Evolutionary conservation across 2,329 filamentous ascomycete species (phyloP).

Genomic region (Diaporthe sp.): DNA sequence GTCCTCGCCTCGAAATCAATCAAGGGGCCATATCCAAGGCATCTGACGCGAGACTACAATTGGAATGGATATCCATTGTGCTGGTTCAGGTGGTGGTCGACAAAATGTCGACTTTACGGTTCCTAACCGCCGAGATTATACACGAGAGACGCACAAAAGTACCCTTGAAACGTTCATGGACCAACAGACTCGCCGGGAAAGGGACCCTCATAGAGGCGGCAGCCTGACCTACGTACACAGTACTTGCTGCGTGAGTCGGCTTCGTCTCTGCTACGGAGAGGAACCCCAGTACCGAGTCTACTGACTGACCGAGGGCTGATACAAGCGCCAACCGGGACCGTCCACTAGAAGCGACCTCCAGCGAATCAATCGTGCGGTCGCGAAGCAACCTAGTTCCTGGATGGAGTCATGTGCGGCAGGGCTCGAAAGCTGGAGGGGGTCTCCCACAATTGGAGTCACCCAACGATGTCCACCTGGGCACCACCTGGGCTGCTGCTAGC

Average conservation of each 20-base stretch:
- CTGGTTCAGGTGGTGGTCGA: background rate
- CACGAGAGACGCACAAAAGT: background rate
- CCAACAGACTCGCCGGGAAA: background rate
- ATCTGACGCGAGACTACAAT: background rate
- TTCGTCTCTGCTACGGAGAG: background rate
- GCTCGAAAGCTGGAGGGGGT: conserved; percentile 19
- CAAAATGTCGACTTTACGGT: background rate
- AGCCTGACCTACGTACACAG: background rate
- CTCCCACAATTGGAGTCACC: conserved; percentile 21
- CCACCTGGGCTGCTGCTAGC: background rate
- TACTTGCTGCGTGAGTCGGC: background rate
- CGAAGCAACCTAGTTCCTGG: background rate
- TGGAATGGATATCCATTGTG: background rate
- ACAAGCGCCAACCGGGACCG: conserved; percentile 6
- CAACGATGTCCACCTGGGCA: background rate
- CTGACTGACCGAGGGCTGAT: background rate
- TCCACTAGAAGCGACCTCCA: background rate
- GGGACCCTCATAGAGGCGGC: background rate
- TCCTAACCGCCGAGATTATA: background rate
- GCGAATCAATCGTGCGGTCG: conserved; percentile 7
- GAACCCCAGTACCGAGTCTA: background rate
- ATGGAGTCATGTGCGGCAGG: conserved; percentile 8
- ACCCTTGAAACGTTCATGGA: background rate
- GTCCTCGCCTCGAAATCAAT: background rate
- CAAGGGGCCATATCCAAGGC: background rate